Evolutionary conservation across 768 basidiomycete species (phyloP).

Genomic region (Mycena pura): DNA sequence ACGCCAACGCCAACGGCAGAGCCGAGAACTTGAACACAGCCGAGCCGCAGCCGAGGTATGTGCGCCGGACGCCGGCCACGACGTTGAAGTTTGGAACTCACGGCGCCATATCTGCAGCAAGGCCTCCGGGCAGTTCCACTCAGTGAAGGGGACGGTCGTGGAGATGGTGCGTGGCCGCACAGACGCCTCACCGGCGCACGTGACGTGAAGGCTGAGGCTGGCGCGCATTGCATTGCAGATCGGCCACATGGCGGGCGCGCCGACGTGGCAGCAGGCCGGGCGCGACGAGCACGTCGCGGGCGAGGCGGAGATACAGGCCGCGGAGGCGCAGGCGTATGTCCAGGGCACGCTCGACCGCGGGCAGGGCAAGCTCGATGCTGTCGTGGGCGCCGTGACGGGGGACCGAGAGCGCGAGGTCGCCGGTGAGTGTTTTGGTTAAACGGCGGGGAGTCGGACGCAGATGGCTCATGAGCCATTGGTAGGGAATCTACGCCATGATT

Average conservation of each 20-base stretch:
- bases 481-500: constrained; percentile 16
- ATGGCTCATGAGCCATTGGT: too few relatives aligned
- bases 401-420: constrained; percentile 51
- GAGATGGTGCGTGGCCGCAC: constrained; percentile 36
- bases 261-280: constrained; percentile 19
- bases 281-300: constrained; percentile 22
- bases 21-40: too few relatives aligned
- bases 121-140: constrained; percentile 41
- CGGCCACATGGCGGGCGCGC: constrained; percentile 20
- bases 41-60: background rate
- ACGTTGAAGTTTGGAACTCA: too few relatives aligned
- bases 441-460: too few relatives aligned
- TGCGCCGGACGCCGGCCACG: background rate
- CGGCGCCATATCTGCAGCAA: constrained; percentile 34
- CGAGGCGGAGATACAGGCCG: constrained; percentile 55
- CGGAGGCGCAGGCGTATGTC: constrained; percentile 54
- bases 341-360: constrained; percentile 55
- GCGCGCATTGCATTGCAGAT: constrained; percentile 1
- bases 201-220: too few relatives aligned
- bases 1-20: background rate
- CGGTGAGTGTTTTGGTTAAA: background rate
- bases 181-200: background rate
- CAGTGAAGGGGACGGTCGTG: constrained; percentile 43
- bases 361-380: constrained; percentile 56
- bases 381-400: constrained; percentile 60